phyloP scores from a whole-genome alignment of 176 grass and related monocot species.

The Rhynchospora pubera region DNA sequence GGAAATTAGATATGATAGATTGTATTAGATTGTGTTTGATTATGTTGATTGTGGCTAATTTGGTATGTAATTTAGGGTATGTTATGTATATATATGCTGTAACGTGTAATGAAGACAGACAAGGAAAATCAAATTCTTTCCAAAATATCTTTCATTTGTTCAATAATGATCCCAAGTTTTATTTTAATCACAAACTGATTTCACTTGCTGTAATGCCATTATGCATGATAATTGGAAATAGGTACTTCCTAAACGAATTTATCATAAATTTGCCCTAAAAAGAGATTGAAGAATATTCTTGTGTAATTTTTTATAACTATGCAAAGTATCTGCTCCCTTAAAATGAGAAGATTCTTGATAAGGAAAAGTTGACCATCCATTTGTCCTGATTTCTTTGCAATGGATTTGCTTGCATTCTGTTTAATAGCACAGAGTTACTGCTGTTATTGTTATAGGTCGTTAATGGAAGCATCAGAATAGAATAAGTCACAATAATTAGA shows the following conservation, averaged over 20 bases:
- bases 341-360: slow-evolving; percentile 94
- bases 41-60: too few relatives aligned
- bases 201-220: background rate
- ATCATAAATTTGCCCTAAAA: background rate
- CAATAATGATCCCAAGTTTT: background rate
- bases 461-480: too few relatives aligned
- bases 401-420: slow-evolving; percentile 77
- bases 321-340: slow-evolving; percentile 69
- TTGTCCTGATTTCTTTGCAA: slow-evolving; percentile 70
- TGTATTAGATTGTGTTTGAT: too few relatives aligned
- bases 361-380: slow-evolving; percentile 98
- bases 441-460: too few relatives aligned
- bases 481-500: too few relatives aligned
- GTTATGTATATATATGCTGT: too few relatives aligned
- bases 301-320: background rate
- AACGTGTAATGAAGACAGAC: too few relatives aligned
- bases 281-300: background rate
- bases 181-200: background rate
- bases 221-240: background rate
- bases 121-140: too few relatives aligned
- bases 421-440: slow-evolving; percentile 29
- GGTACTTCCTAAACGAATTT: background rate
- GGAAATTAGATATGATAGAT: too few relatives aligned
- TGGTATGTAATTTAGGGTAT: too few relatives aligned
- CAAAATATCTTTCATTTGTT: too few relatives aligned